Base-by-base conservation (phyloP, 1,139 yeast species). In the Suhomyces coccinellae region DNA sequence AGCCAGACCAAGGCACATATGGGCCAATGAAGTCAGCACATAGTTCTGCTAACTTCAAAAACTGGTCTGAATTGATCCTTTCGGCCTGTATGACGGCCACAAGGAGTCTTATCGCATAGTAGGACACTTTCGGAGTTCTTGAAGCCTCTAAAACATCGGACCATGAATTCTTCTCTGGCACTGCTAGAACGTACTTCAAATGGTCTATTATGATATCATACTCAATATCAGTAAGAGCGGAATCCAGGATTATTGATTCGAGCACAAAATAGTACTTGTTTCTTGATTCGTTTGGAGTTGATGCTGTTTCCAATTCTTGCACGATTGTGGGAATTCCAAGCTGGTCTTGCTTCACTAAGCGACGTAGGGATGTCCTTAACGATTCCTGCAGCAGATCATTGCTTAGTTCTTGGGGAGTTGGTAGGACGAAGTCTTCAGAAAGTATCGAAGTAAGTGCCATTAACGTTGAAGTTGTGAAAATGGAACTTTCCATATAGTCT, bases 1-100 rank as follows among this genome's bases (percentile, higher is more conserved):
- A 10, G 2, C 52, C 46, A 8, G 63, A 53, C 74, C 74, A 69
- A 0, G 73, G 68, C 4, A 62, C 58, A 38, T 60, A 35, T 1
- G 71, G 70, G 41, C 67, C 63, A 20, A 55, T 41, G 47, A 66
- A 69, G 20, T 42, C 49, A 1, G 71, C 57, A n/a, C 41, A 38
- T 2, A 40, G 44, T n/a, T 38, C 44, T 26, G 44, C 29, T 15
- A 40, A 34, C 12, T 28, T 40, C 28, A 30, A 8, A 27, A 40
- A 43, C 27, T 17, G 15, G 3, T n/a, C 20, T n/a, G n/a, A 7
- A 11, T 16, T 9, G 5, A 27, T 17, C 1, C n/a, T 22, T 3
- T 8, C 8, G 15, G 13, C 32, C 3, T 15, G 14, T 6, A 38
- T 8, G 12, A 40, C n/a, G 14, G 11, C 40, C 16, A 26, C 11